Percentiles rank a stretch among this genome's conserved stretches.
These are phyloP conservation scores for Pouteria campechiana DNA, from an alignment of 179 eudicot species.

Conservation along the genomic window DNA sequence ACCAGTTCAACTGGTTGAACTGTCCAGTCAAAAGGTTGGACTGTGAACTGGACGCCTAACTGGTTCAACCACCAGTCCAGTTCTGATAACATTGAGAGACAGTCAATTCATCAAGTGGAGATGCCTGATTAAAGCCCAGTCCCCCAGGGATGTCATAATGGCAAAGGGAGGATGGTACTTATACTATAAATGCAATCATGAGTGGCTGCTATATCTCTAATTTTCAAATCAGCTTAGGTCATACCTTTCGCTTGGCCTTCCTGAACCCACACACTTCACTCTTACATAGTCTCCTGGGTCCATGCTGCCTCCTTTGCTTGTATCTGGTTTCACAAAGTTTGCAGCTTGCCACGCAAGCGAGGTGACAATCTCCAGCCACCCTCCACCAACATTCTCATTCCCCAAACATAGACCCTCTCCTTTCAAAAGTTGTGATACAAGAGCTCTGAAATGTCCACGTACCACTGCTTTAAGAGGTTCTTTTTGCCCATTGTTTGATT, in stretches of 20 bases:
- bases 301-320: slow-evolving; percentile 96
- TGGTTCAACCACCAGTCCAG: too few relatives aligned
- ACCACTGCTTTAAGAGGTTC: slow-evolving; percentile 54
- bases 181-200: too few relatives aligned
- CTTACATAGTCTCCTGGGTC: slow-evolving; percentile 92
- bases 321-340: slow-evolving; percentile 85
- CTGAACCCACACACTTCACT: slow-evolving; percentile 88
- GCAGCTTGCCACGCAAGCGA: slow-evolving; percentile 94
- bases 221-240: too few relatives aligned
- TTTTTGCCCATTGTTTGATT: slow-evolving; percentile 30
- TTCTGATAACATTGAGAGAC: too few relatives aligned
- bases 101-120: too few relatives aligned
- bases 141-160: too few relatives aligned
- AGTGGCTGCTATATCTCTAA: too few relatives aligned
- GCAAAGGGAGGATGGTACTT: too few relatives aligned
- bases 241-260: slow-evolving; percentile 81
- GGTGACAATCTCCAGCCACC: slow-evolving; percentile 78
- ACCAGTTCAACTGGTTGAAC: too few relatives aligned
- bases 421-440: slow-evolving; percentile 80
- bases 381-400: slow-evolving; percentile 33
- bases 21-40: too few relatives aligned
- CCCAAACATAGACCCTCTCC: slow-evolving; percentile 51
- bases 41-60: too few relatives aligned
- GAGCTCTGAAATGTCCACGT: slow-evolving; percentile 91
- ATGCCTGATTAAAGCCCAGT: too few relatives aligned